A percentile compares a stretch with the other conserved stretches of the same genome.
These are phyloP conservation scores for Cyclaneusma minus DNA, from an alignment of 2,329 filamentous ascomycete genomes.

Conservation along the genomic window DNA sequence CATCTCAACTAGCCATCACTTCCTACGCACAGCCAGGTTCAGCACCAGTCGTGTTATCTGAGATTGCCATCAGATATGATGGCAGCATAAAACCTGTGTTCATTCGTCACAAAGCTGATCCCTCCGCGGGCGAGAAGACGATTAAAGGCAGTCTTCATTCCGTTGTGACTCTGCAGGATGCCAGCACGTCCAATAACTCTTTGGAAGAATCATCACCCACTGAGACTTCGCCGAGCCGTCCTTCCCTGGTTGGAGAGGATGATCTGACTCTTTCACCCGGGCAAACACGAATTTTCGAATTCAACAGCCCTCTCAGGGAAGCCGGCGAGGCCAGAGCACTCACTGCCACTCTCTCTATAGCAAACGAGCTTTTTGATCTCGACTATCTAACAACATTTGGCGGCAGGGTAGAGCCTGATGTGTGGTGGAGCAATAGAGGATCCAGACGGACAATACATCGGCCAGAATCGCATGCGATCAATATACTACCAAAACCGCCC, in stretches of 20 bases:
- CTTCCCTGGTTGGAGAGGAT: conserved; percentile 34
- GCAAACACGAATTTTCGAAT: conserved; percentile 53
- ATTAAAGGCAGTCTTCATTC: conserved; percentile 5
- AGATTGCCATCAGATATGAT: conserved; percentile 37
- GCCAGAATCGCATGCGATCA: conserved; percentile 38
- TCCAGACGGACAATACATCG: conserved; percentile 29
- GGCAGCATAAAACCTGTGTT: conserved; percentile 40
- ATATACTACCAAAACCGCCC: conserved; percentile 74
- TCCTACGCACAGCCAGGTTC: conserved; percentile 39
- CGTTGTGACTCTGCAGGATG: conserved; percentile 10
- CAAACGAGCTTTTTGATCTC: conserved; percentile 50
- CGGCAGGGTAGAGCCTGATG: conserved; percentile 23
- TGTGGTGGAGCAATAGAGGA: conserved; percentile 32
- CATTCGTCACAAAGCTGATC: conserved; percentile 21
- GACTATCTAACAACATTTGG: conserved; percentile 44
- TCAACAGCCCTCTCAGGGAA: conserved; percentile 63
- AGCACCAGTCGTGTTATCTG: conserved; percentile 32
- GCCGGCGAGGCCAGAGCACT: conserved; percentile 59
- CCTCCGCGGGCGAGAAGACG: conserved; percentile 1
- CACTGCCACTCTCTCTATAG: conserved; percentile 46
- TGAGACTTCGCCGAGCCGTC: conserved; percentile 16
- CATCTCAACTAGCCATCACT: conserved; percentile 39
- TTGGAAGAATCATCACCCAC: conserved; percentile 10
- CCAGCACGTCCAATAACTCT: conserved; percentile 4
- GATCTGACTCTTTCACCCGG: conserved; percentile 53